These are phyloP conservation scores for Talaromyces thailandensis DNA, from an alignment of 495 filamentous ascomycete genomes.

Conservation along the genomic window DNA sequence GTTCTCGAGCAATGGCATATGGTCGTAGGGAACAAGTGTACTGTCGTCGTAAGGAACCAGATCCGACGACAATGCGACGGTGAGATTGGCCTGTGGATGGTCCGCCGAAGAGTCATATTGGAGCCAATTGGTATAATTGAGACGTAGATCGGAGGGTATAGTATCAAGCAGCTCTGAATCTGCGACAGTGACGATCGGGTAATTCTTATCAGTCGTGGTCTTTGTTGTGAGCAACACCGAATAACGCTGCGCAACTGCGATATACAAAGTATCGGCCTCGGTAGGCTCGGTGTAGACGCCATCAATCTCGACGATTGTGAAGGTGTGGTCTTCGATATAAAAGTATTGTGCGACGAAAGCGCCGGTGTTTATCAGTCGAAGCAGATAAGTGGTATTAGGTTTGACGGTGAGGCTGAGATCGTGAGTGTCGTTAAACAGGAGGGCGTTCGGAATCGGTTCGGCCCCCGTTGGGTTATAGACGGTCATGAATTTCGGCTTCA, in stretches of 20 bases:
- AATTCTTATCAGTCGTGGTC: conserved; percentile 55
- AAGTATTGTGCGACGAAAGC: conserved; percentile 70
- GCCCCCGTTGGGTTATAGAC: conserved; percentile 43
- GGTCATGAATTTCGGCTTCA: conserved; percentile 37
- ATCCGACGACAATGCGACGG: conserved; percentile 33
- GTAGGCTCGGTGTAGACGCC: conserved; percentile 46
- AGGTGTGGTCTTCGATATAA: conserved; percentile 65
- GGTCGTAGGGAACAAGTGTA: conserved; percentile 41
- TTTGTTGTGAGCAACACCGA: conserved; percentile 59
- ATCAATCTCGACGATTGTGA: conserved; percentile 48
- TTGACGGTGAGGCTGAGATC: conserved; percentile 49
- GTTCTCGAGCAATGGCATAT: conserved; percentile 29
- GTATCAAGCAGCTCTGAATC: conserved; percentile 25
- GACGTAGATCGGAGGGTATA: conserved; percentile 31
- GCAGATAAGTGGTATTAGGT: conserved; percentile 70
- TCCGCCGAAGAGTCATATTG: conserved; percentile 53
- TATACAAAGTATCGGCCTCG: conserved; percentile 52
- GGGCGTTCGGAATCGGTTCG: conserved; percentile 37
- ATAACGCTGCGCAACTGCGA: conserved; percentile 63
- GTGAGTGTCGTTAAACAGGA: conserved; percentile 49
- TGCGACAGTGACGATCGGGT: conserved; percentile 44
- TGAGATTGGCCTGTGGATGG: conserved; percentile 41
- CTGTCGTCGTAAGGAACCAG: conserved; percentile 40
- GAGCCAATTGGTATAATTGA: conserved; percentile 73
- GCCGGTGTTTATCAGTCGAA: conserved; percentile 68